These are phyloP conservation scores for Cupressus sempervirens DNA, from an alignment of 75 land plant species.

Conservation along the genomic window DNA sequence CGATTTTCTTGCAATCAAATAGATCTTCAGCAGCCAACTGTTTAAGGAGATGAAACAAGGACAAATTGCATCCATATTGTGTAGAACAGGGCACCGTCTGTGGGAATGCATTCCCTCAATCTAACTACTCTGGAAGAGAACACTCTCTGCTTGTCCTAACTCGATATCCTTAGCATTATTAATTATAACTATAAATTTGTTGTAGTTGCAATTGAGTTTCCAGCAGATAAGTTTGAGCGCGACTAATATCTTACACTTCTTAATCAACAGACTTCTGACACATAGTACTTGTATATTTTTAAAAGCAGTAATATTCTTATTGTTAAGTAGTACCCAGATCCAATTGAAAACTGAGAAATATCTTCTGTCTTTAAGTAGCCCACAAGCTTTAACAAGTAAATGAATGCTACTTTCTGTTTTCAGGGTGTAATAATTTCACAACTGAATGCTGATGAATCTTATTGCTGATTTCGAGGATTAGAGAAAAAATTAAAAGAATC, in stretches of 20 bases:
- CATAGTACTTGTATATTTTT: background rate
- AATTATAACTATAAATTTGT: background rate
- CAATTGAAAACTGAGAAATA: background rate
- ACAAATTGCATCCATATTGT: background rate
- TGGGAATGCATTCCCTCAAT: background rate
- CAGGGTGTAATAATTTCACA: background rate
- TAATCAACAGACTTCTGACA: background rate
- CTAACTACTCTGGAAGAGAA: background rate
- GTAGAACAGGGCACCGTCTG: background rate
- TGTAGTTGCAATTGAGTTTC: background rate
- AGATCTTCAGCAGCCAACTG: background rate
- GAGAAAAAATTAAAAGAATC: background rate
- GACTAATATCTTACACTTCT: background rate
- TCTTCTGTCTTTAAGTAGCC: background rate
- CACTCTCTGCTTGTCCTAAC: background rate
- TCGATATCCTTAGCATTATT: background rate
- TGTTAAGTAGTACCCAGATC: background rate
- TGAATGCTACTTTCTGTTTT: background rate
- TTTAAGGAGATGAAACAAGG: background rate
- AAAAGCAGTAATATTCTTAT: background rate
- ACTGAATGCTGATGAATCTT: background rate
- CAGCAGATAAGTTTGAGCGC: background rate
- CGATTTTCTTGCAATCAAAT: background rate
- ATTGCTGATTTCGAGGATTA: background rate
- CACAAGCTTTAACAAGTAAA: background rate